Base-by-base conservation (phyloP, 2,329 filamentous ascomycete genomes). In the Fusarium metavorans region DNA sequence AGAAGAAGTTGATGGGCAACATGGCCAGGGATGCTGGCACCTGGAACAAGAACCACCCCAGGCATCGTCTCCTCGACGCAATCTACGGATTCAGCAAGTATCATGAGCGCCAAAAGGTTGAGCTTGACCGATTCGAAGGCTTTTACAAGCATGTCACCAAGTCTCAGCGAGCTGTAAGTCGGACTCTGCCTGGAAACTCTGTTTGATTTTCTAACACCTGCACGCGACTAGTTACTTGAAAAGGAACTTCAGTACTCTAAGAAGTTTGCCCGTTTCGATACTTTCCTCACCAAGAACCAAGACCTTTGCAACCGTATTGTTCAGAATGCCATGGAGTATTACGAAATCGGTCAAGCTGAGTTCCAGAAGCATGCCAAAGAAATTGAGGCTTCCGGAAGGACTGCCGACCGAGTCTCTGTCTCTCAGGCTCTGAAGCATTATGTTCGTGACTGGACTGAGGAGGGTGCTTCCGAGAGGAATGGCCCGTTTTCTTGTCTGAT, bases 361-460 rank as follows among this genome's bases (percentile, higher is more conserved):
- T 79, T 91, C 0, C 79, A 86, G 5, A 78, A 81, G 1, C 87
- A 85, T 73, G 77, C 85, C 56, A 81, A 83, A 6, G 78, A 80
- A 5, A 80, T 83, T 0, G 82, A 84, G 2, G 81, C 84, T 2
- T 78, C 81, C 0, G 83, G 84, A 2, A 81, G 80, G 23, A 73
- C 77, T 0, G 83, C 84, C 1, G 88, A 90, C 25, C 84, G 83
- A 6, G 82, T 86, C 2, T 86, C 87, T 37, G 84, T 89, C 0
- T 83, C 84, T 0, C 89, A 91, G 73, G 84, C 87, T 0, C 75
- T 91, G 62, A 91, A 90, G 76, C 89, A 91, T 72, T 87, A 87
- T 67, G 87, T 90, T 4, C 83, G 89, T 6, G 89, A 91, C 75
- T 91, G 89, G 89, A 85, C 88, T 0, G 80, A 79, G 0, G 84